A percentile compares a stretch with the other conserved stretches of the same genome.
These are phyloP conservation scores for Citrullus mucosospermus DNA, from an alignment of 306 rosid species.

Conservation along the genomic window DNA sequence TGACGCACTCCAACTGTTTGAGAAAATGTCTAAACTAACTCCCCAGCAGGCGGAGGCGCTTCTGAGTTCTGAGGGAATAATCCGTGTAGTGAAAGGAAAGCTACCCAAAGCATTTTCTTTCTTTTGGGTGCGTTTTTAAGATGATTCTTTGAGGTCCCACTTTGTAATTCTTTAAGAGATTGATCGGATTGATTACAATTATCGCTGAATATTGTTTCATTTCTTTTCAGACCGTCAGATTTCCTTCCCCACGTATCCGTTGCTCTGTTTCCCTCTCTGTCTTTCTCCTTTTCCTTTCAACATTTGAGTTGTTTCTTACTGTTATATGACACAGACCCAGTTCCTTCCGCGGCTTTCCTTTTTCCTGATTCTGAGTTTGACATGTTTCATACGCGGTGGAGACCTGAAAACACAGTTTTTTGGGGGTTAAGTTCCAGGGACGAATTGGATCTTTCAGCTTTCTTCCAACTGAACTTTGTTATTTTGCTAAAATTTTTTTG, in stretches of 20 bases:
- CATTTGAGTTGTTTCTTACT: slow-evolving; percentile 7
- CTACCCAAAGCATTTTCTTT: background rate
- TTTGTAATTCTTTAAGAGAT: background rate
- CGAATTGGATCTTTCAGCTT: slow-evolving; percentile 10
- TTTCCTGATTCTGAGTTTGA: background rate
- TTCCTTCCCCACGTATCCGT: slow-evolving; percentile 1
- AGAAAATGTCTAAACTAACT: background rate
- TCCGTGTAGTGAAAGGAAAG: slow-evolving; percentile 6
- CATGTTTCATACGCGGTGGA: slow-evolving; percentile 28
- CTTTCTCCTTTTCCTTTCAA: background rate
- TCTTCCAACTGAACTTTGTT: slow-evolving; percentile 1
- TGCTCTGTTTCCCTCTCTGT: slow-evolving; percentile 1
- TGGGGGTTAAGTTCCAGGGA: slow-evolving; percentile 18
- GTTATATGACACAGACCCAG: slow-evolving; percentile 32
- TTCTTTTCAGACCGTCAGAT: background rate
- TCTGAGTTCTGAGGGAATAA: background rate
- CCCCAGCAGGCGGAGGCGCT: background rate
- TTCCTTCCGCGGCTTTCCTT: slow-evolving; percentile 26
- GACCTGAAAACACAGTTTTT: slow-evolving; percentile 20
- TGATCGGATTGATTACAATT: background rate
- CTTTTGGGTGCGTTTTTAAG: slow-evolving; percentile 6
- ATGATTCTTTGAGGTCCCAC: background rate
- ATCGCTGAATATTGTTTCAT: background rate
- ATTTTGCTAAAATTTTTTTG: background rate
- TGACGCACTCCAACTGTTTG: background rate